Evolutionary conservation across 306 rosid genomes (phyloP), one percentile per base, ranked within the genome.

Genomic region (Lathyrus oleraceus): DNA sequence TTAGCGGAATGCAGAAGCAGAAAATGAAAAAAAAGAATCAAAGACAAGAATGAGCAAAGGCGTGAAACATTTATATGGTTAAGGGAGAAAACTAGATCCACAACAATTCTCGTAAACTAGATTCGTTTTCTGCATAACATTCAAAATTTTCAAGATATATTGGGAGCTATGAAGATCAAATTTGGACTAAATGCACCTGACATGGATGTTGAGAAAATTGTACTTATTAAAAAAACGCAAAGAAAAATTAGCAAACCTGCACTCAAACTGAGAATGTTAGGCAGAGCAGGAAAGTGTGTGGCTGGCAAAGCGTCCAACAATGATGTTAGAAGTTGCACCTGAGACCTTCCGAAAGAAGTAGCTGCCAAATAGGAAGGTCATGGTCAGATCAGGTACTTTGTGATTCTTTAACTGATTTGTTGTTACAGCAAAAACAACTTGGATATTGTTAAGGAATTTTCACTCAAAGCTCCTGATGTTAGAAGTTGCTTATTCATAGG

Each of bases 281-380:
- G 83, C 36, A 81, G 80, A 81, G 82, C 71, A 72, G 77, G 76
- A 75, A 83, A 75, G 80, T 80, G 73, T 32, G 84, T 73, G 62
- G 62, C 79, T 5, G 95, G 92, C 62, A 80, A 53, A 76, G 81
- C 62, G 60, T 91, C 90, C 84, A 90, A 76, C 25, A 88, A 60
- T 65, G 92, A 82, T 49, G 80, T 60, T 32, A 94, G 53, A 16
- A 71, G 79, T 71, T 77, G 89, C 69, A 85, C 71, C 32, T 75
- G 90, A 15, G 97, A 90, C 81, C 82, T 82, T 72, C 78, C 58
- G 84, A 88, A 91, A 14, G 91, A 91, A 19, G 97, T 88, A 73
- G 91, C 97, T 94, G 78, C 81, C 67, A 65, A 74, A 73, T 73
- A 68, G 89, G 54, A 42, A 45, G 69, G 52, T 28, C 69, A 44